A percentile compares a stretch with the other conserved stretches of the same genome.
Evolutionary conservation across 2,329 filamentous ascomycete genomes (phyloP).

Genomic region (Trichoderma oligosporum): DNA sequence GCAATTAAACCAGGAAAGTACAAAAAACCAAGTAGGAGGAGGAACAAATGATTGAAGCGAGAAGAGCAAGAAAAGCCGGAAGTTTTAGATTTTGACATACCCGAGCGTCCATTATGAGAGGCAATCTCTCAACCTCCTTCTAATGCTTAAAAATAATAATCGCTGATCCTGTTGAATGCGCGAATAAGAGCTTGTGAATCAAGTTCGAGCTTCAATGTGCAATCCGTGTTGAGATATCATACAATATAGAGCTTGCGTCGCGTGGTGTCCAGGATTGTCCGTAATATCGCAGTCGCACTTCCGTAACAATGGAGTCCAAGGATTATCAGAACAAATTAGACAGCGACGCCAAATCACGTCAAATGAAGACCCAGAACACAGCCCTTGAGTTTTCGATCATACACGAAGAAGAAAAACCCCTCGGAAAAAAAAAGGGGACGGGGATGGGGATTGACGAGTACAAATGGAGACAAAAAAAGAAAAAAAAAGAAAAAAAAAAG

Average conservation of each 20-base stretch:
- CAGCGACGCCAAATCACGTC: conserved; percentile 11
- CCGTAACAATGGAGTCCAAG: conserved; percentile 3
- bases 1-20: neutral
- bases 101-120: conserved; percentile 35
- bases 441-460: neutral
- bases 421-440: neutral
- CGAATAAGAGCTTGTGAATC: conserved; percentile 21
- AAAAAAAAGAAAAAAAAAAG: conserved; percentile 12
- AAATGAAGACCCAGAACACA: conserved; percentile 7
- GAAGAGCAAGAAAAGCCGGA: neutral
- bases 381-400: conserved; percentile 4
- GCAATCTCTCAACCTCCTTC: conserved; percentile 22
- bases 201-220: conserved; percentile 9
- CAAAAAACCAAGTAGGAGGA: neutral
- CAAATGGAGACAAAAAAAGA: conserved; percentile 16
- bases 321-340: conserved; percentile 12
- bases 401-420: neutral
- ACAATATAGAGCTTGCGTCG: conserved; percentile 12
- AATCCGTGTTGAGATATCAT: conserved; percentile 22
- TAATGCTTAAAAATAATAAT: conserved; percentile 20
- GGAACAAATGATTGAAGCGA: neutral
- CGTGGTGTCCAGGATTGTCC: conserved; percentile 5
- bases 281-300: conserved; percentile 9
- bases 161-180: conserved; percentile 24
- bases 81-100: conserved; percentile 26